phyloP scores from a whole-genome alignment of 208 protist species.

The Trypanosoma cruzi region DNA sequence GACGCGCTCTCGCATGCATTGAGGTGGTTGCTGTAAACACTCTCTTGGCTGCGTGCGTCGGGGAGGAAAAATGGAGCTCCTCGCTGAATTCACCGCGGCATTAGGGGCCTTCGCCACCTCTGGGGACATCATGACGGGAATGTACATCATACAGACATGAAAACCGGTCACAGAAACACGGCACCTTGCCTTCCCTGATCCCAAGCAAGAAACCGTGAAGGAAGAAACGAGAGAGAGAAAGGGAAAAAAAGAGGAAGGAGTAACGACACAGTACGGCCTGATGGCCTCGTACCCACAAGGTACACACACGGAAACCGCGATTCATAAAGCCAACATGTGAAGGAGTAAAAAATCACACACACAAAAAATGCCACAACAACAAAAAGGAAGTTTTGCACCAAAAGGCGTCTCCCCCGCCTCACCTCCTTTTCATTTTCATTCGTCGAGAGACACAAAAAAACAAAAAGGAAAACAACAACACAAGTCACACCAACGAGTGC shows the following conservation, averaged over 20 bases:
- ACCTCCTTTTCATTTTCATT: neutral
- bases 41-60: neutral
- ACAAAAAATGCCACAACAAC: neutral
- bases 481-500: constrained; percentile 62
- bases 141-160: neutral
- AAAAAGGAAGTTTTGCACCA: neutral
- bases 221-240: neutral
- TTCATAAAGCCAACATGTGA: neutral
- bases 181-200: neutral
- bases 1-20: neutral
- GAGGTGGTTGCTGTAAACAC: neutral
- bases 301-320: neutral
- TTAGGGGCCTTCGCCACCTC: neutral
- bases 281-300: neutral
- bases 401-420: neutral
- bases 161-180: neutral
- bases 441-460: constrained; percentile 5
- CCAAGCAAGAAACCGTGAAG: neutral
- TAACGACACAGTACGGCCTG: neutral
- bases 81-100: neutral
- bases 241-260: neutral
- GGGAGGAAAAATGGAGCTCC: neutral
- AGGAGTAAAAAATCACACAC: neutral
- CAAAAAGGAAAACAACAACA: constrained; percentile 10
- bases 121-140: constrained; percentile 13